Evolutionary conservation across 2,329 filamentous ascomycete species (phyloP).

Genomic region (Aaosphaeria arxii): DNA sequence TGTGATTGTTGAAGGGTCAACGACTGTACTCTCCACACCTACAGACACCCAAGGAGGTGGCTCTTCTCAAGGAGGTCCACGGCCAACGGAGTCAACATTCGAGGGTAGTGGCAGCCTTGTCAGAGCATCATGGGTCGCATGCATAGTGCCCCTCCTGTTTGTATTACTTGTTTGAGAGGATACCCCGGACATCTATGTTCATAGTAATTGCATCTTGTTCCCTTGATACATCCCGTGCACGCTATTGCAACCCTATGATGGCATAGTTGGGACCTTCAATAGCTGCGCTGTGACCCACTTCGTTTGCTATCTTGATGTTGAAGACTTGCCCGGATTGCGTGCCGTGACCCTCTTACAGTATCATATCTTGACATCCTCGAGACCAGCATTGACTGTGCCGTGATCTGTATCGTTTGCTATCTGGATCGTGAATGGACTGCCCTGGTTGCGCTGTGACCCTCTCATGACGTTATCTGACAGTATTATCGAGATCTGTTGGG

Average conservation of each 20-base stretch:
- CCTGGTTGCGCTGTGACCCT: no score
- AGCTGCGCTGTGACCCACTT: no score
- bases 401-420: no score
- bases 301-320: no score
- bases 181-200: background rate
- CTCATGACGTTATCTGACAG: no score
- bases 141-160: background rate
- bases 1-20: constrained; percentile 1
- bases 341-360: no score
- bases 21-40: constrained; percentile 3
- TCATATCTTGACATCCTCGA: no score
- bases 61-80: background rate
- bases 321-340: no score
- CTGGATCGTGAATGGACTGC: no score
- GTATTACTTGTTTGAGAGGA: background rate
- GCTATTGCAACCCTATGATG: background rate
- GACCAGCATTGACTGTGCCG: no score
- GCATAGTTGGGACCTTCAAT: background rate
- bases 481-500: no score
- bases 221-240: no score
- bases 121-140: background rate
- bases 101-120: background rate
- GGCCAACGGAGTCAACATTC: background rate
- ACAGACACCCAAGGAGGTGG: background rate
- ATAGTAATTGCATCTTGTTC: background rate